These are phyloP conservation scores for Dendrobium chrysotoxum DNA, from an alignment of 106 monocot species.

Conservation along the genomic window DNA sequence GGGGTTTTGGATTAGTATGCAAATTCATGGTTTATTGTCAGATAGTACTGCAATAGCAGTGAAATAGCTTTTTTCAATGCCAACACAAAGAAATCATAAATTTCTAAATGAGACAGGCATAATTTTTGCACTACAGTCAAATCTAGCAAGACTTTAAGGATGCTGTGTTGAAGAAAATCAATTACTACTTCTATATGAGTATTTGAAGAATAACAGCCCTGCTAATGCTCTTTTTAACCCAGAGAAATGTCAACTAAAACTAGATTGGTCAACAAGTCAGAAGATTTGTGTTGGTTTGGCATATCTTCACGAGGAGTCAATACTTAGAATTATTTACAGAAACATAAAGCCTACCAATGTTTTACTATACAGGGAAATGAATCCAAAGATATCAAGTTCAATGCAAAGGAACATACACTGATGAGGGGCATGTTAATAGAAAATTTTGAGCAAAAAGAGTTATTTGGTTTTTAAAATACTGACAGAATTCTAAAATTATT, in stretches of 20 bases:
- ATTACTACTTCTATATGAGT: conserved; percentile 54
- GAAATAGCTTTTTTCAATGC: conserved; percentile 55
- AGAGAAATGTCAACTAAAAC: conserved; percentile 18
- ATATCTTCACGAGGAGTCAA: conserved; percentile 48
- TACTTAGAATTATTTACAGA: conserved; percentile 37
- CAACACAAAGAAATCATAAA: conserved; percentile 58
- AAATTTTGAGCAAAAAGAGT: too few species aligned
- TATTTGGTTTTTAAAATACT: too few species aligned
- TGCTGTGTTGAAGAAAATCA: conserved; percentile 70
- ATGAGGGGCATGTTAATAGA: too few species aligned
- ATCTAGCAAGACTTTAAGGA: conserved; percentile 61
- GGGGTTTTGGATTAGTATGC: conserved; percentile 67
- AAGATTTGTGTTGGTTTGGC: conserved; percentile 46
- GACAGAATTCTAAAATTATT: too few species aligned
- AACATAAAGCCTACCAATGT: conserved; percentile 46
- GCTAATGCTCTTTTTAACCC: conserved; percentile 47
- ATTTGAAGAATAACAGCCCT: conserved; percentile 68
- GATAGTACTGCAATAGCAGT: conserved; percentile 65
- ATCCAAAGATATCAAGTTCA: conserved; percentile 52
- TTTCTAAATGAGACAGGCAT: conserved; percentile 71
- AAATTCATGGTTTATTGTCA: conserved; percentile 44
- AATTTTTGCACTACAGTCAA: conserved; percentile 53
- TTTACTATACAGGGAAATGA: conserved; percentile 37
- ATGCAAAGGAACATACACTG: conserved; percentile 31
- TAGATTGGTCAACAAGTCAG: conserved; percentile 41